Base-by-base conservation (phyloP, 306 rosid species). In the Sesbania bispinosa region DNA sequence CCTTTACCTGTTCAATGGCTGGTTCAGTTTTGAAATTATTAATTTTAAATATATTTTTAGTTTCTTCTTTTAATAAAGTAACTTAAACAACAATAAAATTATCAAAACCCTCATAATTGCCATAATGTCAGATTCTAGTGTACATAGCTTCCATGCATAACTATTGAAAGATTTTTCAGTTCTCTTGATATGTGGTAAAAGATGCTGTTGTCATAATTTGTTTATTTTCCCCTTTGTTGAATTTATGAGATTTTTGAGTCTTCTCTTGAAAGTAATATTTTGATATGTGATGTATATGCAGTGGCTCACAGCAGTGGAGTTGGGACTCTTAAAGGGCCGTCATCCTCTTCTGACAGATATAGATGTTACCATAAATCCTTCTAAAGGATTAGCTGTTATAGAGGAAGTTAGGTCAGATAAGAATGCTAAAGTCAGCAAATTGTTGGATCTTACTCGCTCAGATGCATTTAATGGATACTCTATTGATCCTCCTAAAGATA, bases 271-370 rank as follows among this genome's bases (percentile, higher is more conserved):
- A 79, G 79, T 71, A 58, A 48, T 69, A 67, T 76, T 77, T 69
- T 82, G 67, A 71, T 62, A 46, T 64, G 60, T 66, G n/a, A n/a
- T n/a, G 33, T 43, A 39, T 33, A 35, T 78, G 82, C 86, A 94
- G 97, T 91, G 97, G 99, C 96, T 94, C 29, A 68, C 88, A 51
- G 99, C 93, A n/a, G 97, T 91, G 73, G 99, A 94, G 83, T 89
- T 94, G 76, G 99, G 97, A 79, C 93, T 94, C 71, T 76, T 94
- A 53, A 94, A 91, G 89, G 99, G 96, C 16, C 97, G 93, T 50
- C 96, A 89, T 81, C 99, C 99, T 73, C 96, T 94, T 85, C 82
- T 94, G 58, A 76, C 90, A 71, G 97, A 91, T 77, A 85, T 91
- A 24, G 96, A 94, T 70, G 71, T 94, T 54, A 79, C 89, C 64